These are phyloP conservation scores for Cerioporus squamosus DNA, from an alignment of 1,284 basidiomycete genomes.

Conservation along the genomic window DNA sequence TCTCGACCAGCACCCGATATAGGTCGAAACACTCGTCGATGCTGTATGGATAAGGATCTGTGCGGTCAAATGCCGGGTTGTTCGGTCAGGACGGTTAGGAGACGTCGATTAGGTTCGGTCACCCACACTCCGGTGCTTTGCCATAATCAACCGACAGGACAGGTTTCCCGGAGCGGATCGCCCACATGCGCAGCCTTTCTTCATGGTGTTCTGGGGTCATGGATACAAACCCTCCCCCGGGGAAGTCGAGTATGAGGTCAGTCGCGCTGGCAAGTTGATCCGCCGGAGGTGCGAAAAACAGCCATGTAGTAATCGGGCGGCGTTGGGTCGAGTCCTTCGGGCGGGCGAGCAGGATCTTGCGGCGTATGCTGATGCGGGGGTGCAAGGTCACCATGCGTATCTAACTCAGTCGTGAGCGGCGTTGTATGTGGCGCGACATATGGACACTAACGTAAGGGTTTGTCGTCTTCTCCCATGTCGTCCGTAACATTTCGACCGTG, in stretches of 20 bases:
- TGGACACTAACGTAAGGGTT: constrained; percentile 80
- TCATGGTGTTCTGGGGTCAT: constrained; percentile 97
- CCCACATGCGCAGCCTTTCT: constrained; percentile 90
- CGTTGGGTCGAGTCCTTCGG: constrained; percentile 78
- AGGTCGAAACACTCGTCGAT: constrained; percentile 94
- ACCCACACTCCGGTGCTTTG: constrained; percentile 93
- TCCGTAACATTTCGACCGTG: constrained; percentile 93
- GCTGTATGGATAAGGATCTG: constrained; percentile 94
- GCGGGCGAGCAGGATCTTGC: constrained; percentile 82
- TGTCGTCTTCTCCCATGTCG: constrained; percentile 95
- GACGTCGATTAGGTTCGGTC: neutral
- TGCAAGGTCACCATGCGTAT: constrained; percentile 68
- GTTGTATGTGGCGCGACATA: constrained; percentile 7
- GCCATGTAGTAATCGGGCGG: constrained; percentile 81
- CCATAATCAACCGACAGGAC: constrained; percentile 92
- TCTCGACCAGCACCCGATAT: constrained; percentile 83
- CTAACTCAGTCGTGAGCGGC: constrained; percentile 40
- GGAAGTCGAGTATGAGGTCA: constrained; percentile 89
- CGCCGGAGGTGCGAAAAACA: constrained; percentile 84
- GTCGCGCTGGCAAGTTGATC: constrained; percentile 69
- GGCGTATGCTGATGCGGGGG: constrained; percentile 68
- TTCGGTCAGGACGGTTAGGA: constrained; percentile 4
- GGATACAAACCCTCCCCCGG: constrained; percentile 96
- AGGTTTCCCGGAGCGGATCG: constrained; percentile 78
- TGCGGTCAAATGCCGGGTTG: neutral